A percentile compares a stretch with the other conserved stretches of the same genome.
Evolutionary conservation across 1,139 yeast genomes (phyloP).

Genomic region (Williopsis jadinii): DNA sequence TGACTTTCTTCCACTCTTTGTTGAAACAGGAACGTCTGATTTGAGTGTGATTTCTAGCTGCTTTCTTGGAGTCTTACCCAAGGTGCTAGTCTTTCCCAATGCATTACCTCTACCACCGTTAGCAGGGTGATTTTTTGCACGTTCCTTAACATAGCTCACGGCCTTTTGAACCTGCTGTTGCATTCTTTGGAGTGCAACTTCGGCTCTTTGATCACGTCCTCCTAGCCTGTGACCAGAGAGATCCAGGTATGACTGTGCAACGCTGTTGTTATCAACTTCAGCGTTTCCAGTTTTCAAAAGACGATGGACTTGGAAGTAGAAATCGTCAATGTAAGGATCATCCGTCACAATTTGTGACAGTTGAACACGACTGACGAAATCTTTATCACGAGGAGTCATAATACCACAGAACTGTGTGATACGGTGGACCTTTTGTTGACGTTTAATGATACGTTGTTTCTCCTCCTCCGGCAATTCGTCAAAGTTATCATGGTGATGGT

Average conservation of each 20-base stretch:
- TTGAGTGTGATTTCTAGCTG: slow-evolving; percentile 63
- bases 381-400: slow-evolving; percentile 96
- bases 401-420: slow-evolving; percentile 83
- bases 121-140: slow-evolving; percentile 60
- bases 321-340: slow-evolving; percentile 96
- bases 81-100: slow-evolving; percentile 76
- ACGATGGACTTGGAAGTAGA: slow-evolving; percentile 89
- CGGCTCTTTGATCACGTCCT: slow-evolving; percentile 85
- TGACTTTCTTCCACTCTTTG: slow-evolving; percentile 32
- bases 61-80: slow-evolving; percentile 90
- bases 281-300: slow-evolving; percentile 60
- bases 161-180: slow-evolving; percentile 98
- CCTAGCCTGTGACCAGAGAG: slow-evolving; percentile 90
- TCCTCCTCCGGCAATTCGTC: slow-evolving; percentile 41
- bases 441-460: slow-evolving; percentile 48
- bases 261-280: slow-evolving; percentile 46
- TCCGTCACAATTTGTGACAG: slow-evolving; percentile 93
- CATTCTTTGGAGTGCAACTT: slow-evolving; percentile 93
- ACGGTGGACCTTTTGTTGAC: slow-evolving; percentile 75
- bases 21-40: slow-evolving; percentile 35
- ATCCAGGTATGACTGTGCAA: slow-evolving; percentile 92
- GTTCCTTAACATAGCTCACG: slow-evolving; percentile 88
- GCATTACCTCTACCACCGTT: background rate
- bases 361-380: slow-evolving; percentile 89
- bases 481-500: slow-evolving; percentile 20